Percentiles rank a stretch among this genome's conserved stretches.
Evolutionary conservation across 2,329 filamentous ascomycete genomes (phyloP).

Genomic region (Hawksworthiomyces lignivorus): DNA sequence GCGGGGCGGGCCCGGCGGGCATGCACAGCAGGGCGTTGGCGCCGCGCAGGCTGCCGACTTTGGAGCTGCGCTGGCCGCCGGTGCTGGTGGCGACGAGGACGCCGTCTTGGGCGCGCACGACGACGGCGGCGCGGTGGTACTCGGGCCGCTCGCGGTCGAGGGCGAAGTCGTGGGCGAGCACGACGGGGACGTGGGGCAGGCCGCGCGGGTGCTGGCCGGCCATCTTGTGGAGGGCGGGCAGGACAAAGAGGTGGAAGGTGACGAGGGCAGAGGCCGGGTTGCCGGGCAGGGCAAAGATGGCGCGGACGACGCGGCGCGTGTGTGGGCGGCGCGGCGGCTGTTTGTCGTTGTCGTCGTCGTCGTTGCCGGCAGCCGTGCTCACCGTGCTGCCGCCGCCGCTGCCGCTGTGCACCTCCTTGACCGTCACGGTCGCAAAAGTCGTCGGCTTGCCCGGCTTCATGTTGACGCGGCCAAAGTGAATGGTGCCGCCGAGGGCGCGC

Average conservation of each 20-base stretch:
- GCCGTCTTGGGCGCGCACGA: conserved; percentile 60
- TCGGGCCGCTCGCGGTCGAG: conserved; percentile 73
- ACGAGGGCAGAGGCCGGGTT: conserved; percentile 92
- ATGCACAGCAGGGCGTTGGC: conserved; percentile 82
- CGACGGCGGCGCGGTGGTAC: conserved; percentile 80
- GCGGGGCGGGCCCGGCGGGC: conserved; percentile 54
- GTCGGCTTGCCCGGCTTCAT: conserved; percentile 99
- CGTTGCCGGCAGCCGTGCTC: not conserved
- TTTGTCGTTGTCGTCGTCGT: not conserved
- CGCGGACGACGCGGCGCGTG: conserved; percentile 45
- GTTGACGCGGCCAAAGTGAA: conserved; percentile 89
- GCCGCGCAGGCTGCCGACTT: conserved; percentile 78
- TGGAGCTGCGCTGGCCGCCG: conserved; percentile 81
- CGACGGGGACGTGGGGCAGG: conserved; percentile 64
- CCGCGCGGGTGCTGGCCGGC: conserved; percentile 62
- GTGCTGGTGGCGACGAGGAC: conserved; percentile 69
- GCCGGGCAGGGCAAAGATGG: conserved; percentile 84
- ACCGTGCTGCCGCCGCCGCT: not conserved
- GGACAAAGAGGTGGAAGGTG: conserved; percentile 87
- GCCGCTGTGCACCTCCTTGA: conserved; percentile 50
- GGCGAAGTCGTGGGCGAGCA: conserved; percentile 62
- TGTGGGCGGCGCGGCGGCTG: not conserved
- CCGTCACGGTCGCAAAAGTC: conserved; percentile 83
- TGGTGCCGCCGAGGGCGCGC: conserved; percentile 77
- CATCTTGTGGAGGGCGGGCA: conserved; percentile 75